Conservation (phyloP, 352 stramenopile species). For the Phytopythium vexans region DNA sequence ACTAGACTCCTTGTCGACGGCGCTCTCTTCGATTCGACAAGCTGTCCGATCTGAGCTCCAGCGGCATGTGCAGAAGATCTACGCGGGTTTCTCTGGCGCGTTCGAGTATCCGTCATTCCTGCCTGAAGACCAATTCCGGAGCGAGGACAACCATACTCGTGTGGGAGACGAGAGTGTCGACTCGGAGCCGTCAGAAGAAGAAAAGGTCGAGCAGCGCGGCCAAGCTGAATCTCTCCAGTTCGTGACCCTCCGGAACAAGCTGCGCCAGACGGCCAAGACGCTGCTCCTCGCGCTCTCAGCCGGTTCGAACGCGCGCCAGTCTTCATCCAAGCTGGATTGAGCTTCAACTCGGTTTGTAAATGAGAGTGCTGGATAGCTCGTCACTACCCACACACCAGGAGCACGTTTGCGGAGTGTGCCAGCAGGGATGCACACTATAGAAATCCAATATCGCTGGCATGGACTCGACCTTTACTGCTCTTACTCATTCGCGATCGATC, state of each 20-base stretch:
- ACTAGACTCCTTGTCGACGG: conserved; percentile 30
- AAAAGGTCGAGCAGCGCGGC: conserved; percentile 19
- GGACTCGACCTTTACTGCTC: too few relatives aligned
- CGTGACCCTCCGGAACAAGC: conserved; percentile 28
- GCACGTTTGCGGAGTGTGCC: too few relatives aligned
- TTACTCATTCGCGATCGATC: too few relatives aligned
- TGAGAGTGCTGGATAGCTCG: too few relatives aligned
- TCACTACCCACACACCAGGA: too few relatives aligned
- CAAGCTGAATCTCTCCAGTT: conserved; percentile 33
- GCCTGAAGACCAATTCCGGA: conserved; percentile 7
- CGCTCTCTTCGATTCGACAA: conserved; percentile 10
- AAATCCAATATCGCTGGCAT: too few relatives aligned
- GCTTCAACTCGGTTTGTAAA: too few relatives aligned
- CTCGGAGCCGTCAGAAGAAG: background rate
- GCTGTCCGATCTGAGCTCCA: conserved; percentile 23
- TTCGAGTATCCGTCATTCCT: conserved; percentile 33
- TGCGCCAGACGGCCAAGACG: conserved; percentile 35
- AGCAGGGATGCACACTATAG: too few relatives aligned
- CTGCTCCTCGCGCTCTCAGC: conserved; percentile 20
- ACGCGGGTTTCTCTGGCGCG: conserved; percentile 14
- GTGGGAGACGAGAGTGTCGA: background rate
- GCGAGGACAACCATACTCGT: conserved; percentile 2
- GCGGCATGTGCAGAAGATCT: conserved; percentile 27
- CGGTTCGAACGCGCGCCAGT: conserved; percentile 3
- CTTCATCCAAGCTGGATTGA: conserved; percentile 30